These are phyloP conservation scores for Flaveria sonorensis DNA, from an alignment of 129 eudicot species.

Conservation along the genomic window DNA sequence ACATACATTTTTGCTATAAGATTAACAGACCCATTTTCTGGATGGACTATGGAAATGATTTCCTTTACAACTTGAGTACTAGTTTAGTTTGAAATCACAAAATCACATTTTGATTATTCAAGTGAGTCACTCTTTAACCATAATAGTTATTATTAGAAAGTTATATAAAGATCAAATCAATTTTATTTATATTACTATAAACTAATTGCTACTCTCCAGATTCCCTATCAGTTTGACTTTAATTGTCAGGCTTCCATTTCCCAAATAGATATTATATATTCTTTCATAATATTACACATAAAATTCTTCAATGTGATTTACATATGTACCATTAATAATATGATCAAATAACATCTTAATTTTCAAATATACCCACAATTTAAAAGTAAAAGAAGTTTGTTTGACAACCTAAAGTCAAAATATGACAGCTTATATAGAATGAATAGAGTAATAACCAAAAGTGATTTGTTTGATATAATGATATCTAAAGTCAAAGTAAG, in stretches of 20 bases:
- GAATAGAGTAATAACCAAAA: background rate
- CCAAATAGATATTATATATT: background rate
- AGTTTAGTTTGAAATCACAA: background rate
- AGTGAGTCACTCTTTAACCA: background rate
- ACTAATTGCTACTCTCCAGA: conserved; percentile 1
- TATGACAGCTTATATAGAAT: conserved; percentile 1
- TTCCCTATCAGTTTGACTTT: conserved; percentile 1
- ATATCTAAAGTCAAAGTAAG: conserved; percentile 18
- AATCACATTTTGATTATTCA: background rate
- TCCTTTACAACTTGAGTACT: background rate
- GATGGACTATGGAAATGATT: background rate
- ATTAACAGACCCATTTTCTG: background rate
- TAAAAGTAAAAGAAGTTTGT: background rate
- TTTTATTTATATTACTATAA: background rate
- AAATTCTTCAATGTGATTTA: background rate
- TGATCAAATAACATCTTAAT: background rate
- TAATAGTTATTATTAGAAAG: background rate
- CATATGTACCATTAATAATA: background rate
- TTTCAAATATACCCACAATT: background rate
- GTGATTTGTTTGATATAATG: background rate
- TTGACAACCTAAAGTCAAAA: background rate
- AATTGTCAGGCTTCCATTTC: conserved; percentile 5
- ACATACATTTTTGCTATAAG: background rate
- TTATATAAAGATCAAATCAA: conserved; percentile 7
- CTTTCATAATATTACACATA: background rate